phyloP scores from a whole-genome alignment of 2,329 filamentous ascomycete genomes.

The Colletotrichum sp. region DNA sequence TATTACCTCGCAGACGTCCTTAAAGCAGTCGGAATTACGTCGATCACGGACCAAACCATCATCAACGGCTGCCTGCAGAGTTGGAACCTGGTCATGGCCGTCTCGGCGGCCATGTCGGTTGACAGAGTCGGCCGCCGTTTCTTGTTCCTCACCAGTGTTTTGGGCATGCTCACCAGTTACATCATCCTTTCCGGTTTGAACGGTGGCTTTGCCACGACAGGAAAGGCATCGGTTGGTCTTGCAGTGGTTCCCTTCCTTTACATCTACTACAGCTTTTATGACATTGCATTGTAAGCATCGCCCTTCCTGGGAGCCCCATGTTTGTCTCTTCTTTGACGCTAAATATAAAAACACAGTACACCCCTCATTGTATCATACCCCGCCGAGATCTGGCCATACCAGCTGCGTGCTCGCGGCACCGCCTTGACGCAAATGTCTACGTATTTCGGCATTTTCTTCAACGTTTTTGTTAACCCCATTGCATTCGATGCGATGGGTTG shows the following conservation, averaged over 20 bases:
- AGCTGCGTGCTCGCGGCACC: constrained; percentile 32
- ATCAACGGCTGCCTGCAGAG: constrained; percentile 31
- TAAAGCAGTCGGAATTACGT: constrained; percentile 31
- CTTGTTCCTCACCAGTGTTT: constrained; percentile 24
- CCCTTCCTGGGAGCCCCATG: fast-evolving
- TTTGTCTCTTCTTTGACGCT: neutral
- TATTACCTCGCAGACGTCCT: constrained; percentile 24
- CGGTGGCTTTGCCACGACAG: constrained; percentile 35
- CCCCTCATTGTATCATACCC: constrained; percentile 35
- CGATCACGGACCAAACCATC: constrained; percentile 30
- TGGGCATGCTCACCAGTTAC: constrained; percentile 36
- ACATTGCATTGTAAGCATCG: constrained; percentile 25
- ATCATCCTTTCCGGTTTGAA: constrained; percentile 44
- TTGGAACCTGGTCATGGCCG: constrained; percentile 32
- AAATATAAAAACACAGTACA: constrained; percentile 23
- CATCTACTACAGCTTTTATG: constrained; percentile 40
- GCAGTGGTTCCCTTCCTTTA: constrained; percentile 47
- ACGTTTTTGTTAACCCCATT: constrained; percentile 47
- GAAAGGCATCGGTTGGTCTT: constrained; percentile 33
- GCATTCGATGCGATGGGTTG: constrained; percentile 43
- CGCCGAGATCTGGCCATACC: constrained; percentile 33
- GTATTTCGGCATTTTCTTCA: constrained; percentile 20
- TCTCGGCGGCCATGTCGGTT: constrained; percentile 29
- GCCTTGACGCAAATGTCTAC: constrained; percentile 22
- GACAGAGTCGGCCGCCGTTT: constrained; percentile 30